Conservation (phyloP, 345 rosid genomes). For the Ceriops zippeliana region DNA sequence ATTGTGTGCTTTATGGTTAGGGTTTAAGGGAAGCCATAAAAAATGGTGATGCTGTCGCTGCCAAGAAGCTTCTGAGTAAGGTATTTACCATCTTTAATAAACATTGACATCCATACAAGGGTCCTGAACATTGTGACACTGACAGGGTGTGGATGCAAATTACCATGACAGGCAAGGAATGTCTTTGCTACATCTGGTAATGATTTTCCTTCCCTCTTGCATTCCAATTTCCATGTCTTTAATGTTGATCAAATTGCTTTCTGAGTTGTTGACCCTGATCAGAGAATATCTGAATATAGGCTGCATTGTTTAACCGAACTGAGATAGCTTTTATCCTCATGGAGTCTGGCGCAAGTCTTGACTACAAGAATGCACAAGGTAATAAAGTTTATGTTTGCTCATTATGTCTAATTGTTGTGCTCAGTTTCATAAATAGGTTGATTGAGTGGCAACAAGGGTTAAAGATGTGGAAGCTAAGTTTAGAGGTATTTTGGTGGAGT, state of each 20-base stretch:
- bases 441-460: neutral
- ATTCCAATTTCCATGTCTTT: too few species aligned
- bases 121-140: constrained; percentile 20
- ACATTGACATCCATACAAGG: neutral
- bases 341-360: constrained; percentile 84
- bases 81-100: constrained; percentile 35
- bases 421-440: neutral
- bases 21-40: constrained; percentile 97
- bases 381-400: constrained; percentile 4
- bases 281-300: constrained; percentile 41
- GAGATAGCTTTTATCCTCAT: constrained; percentile 73
- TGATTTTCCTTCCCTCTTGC: constrained; percentile 15
- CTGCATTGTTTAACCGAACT: constrained; percentile 78
- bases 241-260: constrained; percentile 1
- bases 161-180: constrained; percentile 84
- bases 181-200: constrained; percentile 87
- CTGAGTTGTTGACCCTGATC: constrained; percentile 13
- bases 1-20: constrained; percentile 29
- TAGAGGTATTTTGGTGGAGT: neutral
- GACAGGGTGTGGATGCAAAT: constrained; percentile 93
- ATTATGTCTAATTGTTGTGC: neutral
- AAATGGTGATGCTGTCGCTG: constrained; percentile 76
- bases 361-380: constrained; percentile 92
- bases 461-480: neutral
- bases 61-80: constrained; percentile 75